These are phyloP conservation scores for Trematosphaeria pertusa DNA, from an alignment of 2,329 filamentous ascomycete species.

Conservation along the genomic window DNA sequence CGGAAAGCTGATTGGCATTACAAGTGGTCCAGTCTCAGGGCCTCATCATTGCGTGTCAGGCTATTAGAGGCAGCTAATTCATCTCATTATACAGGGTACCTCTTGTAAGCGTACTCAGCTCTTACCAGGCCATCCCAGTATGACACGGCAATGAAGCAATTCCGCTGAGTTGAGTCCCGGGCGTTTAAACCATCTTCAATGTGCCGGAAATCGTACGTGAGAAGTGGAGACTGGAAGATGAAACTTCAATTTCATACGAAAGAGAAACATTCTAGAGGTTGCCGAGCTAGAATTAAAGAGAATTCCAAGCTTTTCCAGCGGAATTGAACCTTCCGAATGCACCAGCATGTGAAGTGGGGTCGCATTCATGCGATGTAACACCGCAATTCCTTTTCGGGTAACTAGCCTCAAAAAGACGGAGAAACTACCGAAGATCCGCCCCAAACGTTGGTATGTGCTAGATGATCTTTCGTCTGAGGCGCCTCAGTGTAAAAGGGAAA, in stretches of 20 bases:
- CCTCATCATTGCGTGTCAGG: background rate
- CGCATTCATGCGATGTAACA: background rate
- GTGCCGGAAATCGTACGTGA: background rate
- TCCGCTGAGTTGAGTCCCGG: background rate
- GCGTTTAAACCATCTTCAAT: conserved; percentile 1
- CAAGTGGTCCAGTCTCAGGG: background rate
- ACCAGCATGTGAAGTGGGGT: background rate
- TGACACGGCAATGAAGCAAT: conserved; percentile 1
- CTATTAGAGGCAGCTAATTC: background rate
- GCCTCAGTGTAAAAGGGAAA: background rate
- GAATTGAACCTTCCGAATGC: conserved; percentile 1
- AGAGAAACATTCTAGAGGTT: background rate
- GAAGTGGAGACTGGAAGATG: background rate
- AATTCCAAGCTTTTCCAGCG: background rate
- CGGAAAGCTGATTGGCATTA: background rate
- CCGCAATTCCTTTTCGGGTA: background rate
- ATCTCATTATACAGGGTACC: background rate
- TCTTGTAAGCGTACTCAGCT: background rate
- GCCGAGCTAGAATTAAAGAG: background rate
- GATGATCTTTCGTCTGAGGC: background rate
- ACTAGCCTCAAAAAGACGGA: background rate
- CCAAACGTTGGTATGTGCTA: background rate
- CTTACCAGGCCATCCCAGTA: background rate
- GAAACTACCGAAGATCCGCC: background rate
- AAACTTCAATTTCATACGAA: background rate